These are phyloP conservation scores for Sisymbrium irio DNA, from an alignment of 345 rosid genomes.

Conservation along the genomic window DNA sequence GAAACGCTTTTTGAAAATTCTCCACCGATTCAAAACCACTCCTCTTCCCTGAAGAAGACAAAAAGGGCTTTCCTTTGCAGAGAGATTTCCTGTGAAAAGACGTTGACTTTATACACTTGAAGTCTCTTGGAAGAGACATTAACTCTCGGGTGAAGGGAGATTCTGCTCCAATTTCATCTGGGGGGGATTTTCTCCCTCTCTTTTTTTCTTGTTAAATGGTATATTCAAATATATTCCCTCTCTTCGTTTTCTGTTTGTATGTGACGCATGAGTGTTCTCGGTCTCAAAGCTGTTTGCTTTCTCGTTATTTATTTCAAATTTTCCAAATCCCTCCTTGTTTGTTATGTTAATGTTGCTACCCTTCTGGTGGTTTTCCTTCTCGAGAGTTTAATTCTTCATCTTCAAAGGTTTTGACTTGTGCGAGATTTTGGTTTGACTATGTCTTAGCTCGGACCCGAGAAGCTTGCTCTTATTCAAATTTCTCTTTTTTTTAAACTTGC, in stretches of 20 bases:
- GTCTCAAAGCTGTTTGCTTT: not conserved
- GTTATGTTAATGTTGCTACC: not conserved
- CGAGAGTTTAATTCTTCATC: not conserved
- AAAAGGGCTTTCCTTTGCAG: not conserved
- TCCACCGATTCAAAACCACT: conserved; percentile 12
- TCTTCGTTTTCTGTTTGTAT: not conserved
- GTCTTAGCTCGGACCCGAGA: not conserved
- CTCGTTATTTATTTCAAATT: not conserved
- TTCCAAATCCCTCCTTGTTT: not conserved
- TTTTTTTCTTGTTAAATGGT: not conserved
- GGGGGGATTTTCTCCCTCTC: not conserved
- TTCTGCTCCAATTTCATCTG: conserved; percentile 21
- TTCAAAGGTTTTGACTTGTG: not conserved
- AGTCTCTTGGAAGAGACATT: not conserved
- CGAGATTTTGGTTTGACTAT: conserved; percentile 15
- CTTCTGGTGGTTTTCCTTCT: not conserved
- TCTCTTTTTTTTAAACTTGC: not conserved
- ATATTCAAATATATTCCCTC: not conserved
- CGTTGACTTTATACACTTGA: conserved; percentile 20
- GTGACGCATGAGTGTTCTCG: not conserved
- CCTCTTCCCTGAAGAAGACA: not conserved
- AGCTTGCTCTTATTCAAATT: not conserved
- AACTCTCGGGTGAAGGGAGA: not conserved
- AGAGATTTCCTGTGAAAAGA: not conserved
- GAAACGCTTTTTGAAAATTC: conserved; percentile 26